Conservation (phyloP, 2,329 filamentous ascomycete species). For the Didymella lethalis region DNA sequence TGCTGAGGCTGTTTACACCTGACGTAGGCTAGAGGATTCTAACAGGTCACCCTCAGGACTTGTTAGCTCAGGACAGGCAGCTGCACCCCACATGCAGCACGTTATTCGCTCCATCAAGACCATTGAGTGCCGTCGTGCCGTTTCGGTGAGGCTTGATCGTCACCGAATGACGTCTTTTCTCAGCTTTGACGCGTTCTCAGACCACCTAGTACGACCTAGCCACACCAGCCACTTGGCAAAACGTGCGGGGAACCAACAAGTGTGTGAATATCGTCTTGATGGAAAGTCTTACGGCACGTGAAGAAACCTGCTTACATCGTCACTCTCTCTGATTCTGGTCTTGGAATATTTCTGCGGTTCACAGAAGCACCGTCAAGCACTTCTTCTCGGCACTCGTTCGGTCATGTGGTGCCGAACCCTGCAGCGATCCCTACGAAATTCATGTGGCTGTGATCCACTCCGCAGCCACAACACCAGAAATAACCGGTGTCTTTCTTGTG, state of each 20-base stretch:
- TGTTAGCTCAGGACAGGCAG: slow-evolving; percentile 19
- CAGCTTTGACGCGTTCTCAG: slow-evolving; percentile 28
- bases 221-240: slow-evolving; percentile 25
- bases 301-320: background rate
- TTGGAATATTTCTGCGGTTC: background rate
- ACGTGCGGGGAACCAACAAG: slow-evolving; percentile 26
- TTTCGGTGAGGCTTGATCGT: slow-evolving; percentile 26
- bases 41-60: slow-evolving; percentile 10
- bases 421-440: background rate
- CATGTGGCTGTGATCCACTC: slow-evolving; percentile 9
- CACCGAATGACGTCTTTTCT: slow-evolving; percentile 31
- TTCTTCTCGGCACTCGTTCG: slow-evolving; percentile 7
- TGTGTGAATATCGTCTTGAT: background rate
- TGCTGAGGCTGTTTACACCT: slow-evolving; percentile 25
- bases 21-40: slow-evolving; percentile 28
- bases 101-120: slow-evolving; percentile 24
- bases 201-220: slow-evolving; percentile 24
- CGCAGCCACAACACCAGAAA: slow-evolving; percentile 20
- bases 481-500: background rate
- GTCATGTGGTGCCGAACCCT: slow-evolving; percentile 8
- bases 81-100: slow-evolving; percentile 28
- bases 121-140: slow-evolving; percentile 30
- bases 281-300: background rate
- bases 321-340: background rate
- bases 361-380: background rate